A percentile compares a stretch with the other conserved stretches of the same genome.
Evolutionary conservation across 352 stramenopile species (phyloP).

Genomic region (Phytopythium oedochilum): DNA sequence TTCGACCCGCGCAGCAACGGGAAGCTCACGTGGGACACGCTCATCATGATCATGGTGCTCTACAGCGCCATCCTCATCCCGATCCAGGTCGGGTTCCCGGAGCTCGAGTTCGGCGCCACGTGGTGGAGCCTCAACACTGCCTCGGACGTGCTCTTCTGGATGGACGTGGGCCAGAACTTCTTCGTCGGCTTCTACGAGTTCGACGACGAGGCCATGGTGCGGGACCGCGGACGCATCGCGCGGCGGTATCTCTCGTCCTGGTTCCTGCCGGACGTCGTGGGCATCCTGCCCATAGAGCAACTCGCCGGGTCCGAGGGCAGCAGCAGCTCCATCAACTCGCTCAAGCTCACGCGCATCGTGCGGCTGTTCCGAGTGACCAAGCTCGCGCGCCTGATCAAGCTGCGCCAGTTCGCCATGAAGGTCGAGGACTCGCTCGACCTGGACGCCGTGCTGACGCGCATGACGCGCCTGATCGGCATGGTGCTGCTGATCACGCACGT

Average conservation of each 20-base stretch:
- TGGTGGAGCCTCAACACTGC: conserved; percentile 23
- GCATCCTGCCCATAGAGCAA: conserved; percentile 48
- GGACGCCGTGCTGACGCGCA: conserved; percentile 53
- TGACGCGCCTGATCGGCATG: conserved; percentile 58
- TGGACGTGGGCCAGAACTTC: conserved; percentile 70
- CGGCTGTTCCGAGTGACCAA: conserved; percentile 70
- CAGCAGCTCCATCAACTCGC: conserved; percentile 47
- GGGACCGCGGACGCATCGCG: conserved; percentile 34
- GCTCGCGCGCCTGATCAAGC: conserved; percentile 60
- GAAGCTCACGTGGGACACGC: conserved; percentile 59
- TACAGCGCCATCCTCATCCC: conserved; percentile 73
- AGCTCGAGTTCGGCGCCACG: conserved; percentile 30
- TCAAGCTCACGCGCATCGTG: conserved; percentile 60
- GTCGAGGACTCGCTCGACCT: conserved; percentile 63
- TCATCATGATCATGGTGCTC: conserved; percentile 70
- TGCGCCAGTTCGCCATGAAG: conserved; percentile 67
- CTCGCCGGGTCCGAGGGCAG: conserved; percentile 17
- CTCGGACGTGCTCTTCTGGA: conserved; percentile 49
- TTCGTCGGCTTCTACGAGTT: conserved; percentile 59
- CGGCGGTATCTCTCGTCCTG: conserved; percentile 50
- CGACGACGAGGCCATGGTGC: conserved; percentile 61
- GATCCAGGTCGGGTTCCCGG: conserved; percentile 66
- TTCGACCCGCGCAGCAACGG: conserved; percentile 50
- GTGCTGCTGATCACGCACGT: conserved; percentile 72
- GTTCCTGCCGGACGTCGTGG: conserved; percentile 52